Percentiles rank a stretch among this genome's conserved stretches.
phyloP scores from a whole-genome alignment of 371 early-diverging fungal genomes.

The Batkoa obscura region DNA sequence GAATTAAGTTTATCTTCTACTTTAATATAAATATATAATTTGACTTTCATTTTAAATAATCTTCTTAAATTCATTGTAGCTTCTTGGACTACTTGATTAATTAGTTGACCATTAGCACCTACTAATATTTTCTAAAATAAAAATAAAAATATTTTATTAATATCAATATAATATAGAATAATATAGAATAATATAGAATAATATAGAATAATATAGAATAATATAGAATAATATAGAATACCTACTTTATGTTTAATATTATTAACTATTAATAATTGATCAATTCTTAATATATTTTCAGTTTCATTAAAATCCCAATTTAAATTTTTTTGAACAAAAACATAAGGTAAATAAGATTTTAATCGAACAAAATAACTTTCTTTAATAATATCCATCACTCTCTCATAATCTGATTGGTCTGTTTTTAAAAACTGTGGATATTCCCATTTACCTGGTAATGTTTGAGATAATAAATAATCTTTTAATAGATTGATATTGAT shows the following conservation, averaged over 20 bases:
- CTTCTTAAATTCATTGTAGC: background rate
- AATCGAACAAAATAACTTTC: background rate
- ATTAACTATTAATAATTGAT: background rate
- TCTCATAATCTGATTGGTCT: background rate
- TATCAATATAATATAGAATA: background rate
- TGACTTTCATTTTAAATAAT: slow-evolving; percentile 1
- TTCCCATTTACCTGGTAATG: background rate
- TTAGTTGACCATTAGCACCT: background rate
- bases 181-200: background rate
- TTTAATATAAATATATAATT: background rate
- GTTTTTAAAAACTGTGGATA: background rate
- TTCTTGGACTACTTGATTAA: background rate
- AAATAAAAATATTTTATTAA: background rate
- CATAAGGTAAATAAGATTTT: background rate
- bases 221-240: background rate
- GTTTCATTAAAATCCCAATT: background rate
- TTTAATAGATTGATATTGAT: background rate
- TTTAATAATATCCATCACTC: background rate
- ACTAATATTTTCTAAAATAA: slow-evolving; percentile 2
- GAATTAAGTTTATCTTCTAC: background rate
- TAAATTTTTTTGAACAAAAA: background rate
- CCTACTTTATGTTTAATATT: background rate
- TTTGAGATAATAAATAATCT: background rate
- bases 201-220: background rate
- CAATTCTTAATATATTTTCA: background rate